phyloP scores from a whole-genome alignment of 1,139 yeast genomes.

The Pichia sp. region DNA sequence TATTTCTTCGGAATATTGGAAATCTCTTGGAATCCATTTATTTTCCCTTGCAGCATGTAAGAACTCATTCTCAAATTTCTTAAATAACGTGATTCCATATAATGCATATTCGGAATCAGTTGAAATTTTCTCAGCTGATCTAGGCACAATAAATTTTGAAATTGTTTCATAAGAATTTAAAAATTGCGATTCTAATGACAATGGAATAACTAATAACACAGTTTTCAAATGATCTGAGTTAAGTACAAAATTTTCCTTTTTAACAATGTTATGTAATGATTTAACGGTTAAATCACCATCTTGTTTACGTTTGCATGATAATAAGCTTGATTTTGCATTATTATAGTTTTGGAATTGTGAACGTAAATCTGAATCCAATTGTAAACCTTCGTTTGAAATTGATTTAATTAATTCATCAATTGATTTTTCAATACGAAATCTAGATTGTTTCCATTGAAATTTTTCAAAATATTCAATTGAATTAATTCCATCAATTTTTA shows the following conservation, averaged over 20 bases:
- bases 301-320: slow-evolving; percentile 86
- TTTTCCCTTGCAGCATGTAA: slow-evolving; percentile 68
- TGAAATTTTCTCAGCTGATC: slow-evolving; percentile 68
- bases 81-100: slow-evolving; percentile 77
- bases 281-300: slow-evolving; percentile 90
- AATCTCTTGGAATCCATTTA: slow-evolving; percentile 92
- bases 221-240: slow-evolving; percentile 84
- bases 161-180: slow-evolving; percentile 67
- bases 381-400: slow-evolving; percentile 70
- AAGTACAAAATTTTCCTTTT: slow-evolving; percentile 75
- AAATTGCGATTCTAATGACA: slow-evolving; percentile 52
- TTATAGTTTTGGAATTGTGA: slow-evolving; percentile 63
- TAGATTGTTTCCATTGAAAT: slow-evolving; percentile 82
- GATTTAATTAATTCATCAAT: slow-evolving; percentile 66
- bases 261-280: slow-evolving; percentile 84
- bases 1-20: slow-evolving; percentile 73
- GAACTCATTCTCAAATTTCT: slow-evolving; percentile 69
- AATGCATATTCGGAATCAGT: slow-evolving; percentile 68
- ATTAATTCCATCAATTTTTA: slow-evolving; percentile 35
- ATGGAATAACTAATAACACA: slow-evolving; percentile 81
- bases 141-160: slow-evolving; percentile 80
- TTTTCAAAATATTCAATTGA: slow-evolving; percentile 60
- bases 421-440: slow-evolving; percentile 79
- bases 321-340: slow-evolving; percentile 73
- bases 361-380: slow-evolving; percentile 79